Percentiles rank a stretch among this genome's conserved stretches.
Evolutionary conservation across 257 asterid species (phyloP).

Genomic region (Nicotiana paniculata): DNA sequence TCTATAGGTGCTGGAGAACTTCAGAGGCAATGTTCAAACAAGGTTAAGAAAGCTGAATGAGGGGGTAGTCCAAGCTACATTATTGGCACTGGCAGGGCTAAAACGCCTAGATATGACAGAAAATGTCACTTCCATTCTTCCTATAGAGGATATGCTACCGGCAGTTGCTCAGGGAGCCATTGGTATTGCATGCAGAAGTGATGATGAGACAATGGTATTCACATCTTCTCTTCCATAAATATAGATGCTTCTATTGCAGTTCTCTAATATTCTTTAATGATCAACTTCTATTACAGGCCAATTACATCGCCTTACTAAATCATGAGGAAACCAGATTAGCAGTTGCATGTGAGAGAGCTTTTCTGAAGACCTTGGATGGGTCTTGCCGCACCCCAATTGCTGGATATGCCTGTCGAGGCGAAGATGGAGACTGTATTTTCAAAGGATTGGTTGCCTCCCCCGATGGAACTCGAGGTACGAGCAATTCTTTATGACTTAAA

Average conservation of each 20-base stretch:
- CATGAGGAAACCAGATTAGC: constrained; percentile 95
- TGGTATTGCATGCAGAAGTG: constrained; percentile 84
- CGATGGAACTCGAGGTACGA: constrained; percentile 71
- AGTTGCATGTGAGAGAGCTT: constrained; percentile 80
- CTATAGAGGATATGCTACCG: constrained; percentile 95
- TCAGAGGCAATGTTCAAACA: constrained; percentile 93
- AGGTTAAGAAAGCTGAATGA: constrained; percentile 73
- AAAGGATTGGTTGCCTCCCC: constrained; percentile 91
- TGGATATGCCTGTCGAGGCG: constrained; percentile 69
- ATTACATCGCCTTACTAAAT: constrained; percentile 66
- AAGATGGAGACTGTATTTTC: constrained; percentile 67
- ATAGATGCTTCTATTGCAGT: background rate
- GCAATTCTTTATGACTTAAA: background rate
- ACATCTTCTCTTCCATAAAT: background rate
- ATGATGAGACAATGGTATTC: constrained; percentile 77
- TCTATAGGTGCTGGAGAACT: constrained; percentile 73
- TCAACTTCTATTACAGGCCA: constrained; percentile 40
- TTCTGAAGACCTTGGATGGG: constrained; percentile 72
- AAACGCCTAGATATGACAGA: constrained; percentile 84
- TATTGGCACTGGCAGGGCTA: constrained; percentile 85
- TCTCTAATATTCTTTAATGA: background rate
- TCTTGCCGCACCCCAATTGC: constrained; percentile 96
- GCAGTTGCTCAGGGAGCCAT: constrained; percentile 99
- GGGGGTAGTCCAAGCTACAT: constrained; percentile 88
- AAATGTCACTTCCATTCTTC: constrained; percentile 56